Base-by-base conservation (phyloP, 1,284 basidiomycete genomes). In the Sporisorium sorghi region DNA sequence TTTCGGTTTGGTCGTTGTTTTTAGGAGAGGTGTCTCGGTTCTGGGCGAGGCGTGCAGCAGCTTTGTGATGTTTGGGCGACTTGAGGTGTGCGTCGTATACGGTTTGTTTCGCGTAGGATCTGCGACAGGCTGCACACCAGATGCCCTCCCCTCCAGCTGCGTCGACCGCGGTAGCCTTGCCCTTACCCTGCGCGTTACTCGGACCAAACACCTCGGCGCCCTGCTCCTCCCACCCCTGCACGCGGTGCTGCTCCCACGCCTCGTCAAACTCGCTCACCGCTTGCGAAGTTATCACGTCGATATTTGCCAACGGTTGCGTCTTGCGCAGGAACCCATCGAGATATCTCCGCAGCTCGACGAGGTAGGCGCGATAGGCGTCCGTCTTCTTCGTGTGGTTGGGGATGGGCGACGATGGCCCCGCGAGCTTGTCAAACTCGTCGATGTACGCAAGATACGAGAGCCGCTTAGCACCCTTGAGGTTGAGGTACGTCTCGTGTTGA, bases 31-130 rank as follows among this genome's bases (percentile, higher is more conserved):
- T 24, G 40, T 24, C 43, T 26, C 47, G 40, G 19, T 50, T 33
- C 42, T 49, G 88, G 4, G 89, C 89, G 76, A 92, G 89, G 77
- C 91, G 91, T 54, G 91, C 89, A 12, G 89, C 88, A 12, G 93
- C 92, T 85, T 98, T 99, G 83, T 93, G 87, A 84, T 99, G 97
- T 85, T 94, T 97, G 85, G 93, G 94, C 30, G 94, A 96, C 10
- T 90, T 93, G 50, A 99, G 86, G 84, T 99, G 97, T 5, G 94
- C 95, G 79, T 97, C 93, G 85, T 95, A 99, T 5, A 99, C 97
- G 0, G 96, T 97, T 85, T 97, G 93, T 85, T 98, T 99, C 14
- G 95, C 90, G 85, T 98, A 99, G 69, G 89, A 88, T 83, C 95
- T 94, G 85, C 94, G 92, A 84, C 94, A 99, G 57, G 94, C 93